Base-by-base conservation (phyloP, 495 filamentous ascomycete species). In the Xylaria longipes region DNA sequence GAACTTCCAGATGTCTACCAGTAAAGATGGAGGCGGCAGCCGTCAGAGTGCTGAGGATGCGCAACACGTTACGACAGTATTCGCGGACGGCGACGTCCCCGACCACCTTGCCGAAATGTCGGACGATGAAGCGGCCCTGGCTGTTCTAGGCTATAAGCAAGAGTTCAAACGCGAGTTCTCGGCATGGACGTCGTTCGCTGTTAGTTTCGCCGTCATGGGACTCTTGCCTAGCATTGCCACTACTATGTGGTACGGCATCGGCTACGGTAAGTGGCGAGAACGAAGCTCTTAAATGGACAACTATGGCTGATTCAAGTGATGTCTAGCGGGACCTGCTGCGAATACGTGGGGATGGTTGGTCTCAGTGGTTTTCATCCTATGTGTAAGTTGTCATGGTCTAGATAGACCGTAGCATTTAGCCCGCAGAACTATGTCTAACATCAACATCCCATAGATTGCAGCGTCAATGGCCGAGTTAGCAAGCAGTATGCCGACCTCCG, bases 261-360 rank as follows among this genome's bases (percentile, higher is more conserved):
- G 92, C 65, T 94, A 94, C 82, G 92, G 78, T 80, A 48, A 71
- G 78, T 58, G 56, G 12, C 7, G n/a, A n/a, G 22, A 37, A 8
- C 14, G 1, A 35, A 37, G 31, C 11, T 15, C 27, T 46, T 7
- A 56, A 5, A 37, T 12, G 20, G n/a, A 60, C 9, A 48, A 33
- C 52, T 22, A 37, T 5, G 17, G 56, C 72, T 77, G 63, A 79
- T 71, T 45, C 20, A 45, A 25, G 8, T 8, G 1, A 27, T 61
- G n/a, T 39, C 22, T 54, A 80, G 78, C 92, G 25, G 92, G 92
- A 14, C 92, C 91, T 1, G 91, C 89, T 15, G 91, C 91, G n/a
- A 94, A 94, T 91, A 90, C 90, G 2, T 94, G 92, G 92, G 92
- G 92, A 22, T 94, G 92, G 92, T 81, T 94, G 41, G 84, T 94